phyloP scores from a whole-genome alignment of 768 basidiomycete species.

The Hygrocybe coccinea region DNA sequence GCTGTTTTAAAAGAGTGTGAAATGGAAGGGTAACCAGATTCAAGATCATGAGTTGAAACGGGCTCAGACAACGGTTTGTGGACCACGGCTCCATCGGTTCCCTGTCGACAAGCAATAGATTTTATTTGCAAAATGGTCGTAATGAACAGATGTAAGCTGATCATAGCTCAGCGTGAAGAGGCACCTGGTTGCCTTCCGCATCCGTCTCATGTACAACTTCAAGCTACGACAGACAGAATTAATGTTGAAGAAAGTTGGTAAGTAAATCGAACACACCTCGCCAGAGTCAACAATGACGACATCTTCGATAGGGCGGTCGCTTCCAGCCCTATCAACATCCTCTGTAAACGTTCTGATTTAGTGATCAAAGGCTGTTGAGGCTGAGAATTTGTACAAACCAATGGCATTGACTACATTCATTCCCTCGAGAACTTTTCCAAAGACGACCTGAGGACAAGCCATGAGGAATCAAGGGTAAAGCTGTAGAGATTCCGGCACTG shows the following conservation, averaged over 20 bases:
- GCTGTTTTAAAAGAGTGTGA: constrained; percentile 27
- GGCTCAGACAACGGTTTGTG: background rate
- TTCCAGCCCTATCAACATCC: constrained; percentile 60
- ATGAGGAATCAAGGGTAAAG: background rate
- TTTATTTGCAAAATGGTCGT: constrained; percentile 49
- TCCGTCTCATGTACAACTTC: constrained; percentile 50
- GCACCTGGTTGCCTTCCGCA: constrained; percentile 81
- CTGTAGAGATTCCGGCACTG: constrained; percentile 18
- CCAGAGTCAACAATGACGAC: constrained; percentile 81
- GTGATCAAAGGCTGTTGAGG: background rate
- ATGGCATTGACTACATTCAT: constrained; percentile 81
- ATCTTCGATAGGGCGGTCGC: constrained; percentile 71
- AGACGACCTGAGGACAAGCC: constrained; percentile 62
- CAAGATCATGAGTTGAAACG: constrained; percentile 11
- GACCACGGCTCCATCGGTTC: background rate
- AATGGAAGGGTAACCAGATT: constrained; percentile 12
- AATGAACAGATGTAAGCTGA: constrained; percentile 33
- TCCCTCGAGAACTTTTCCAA: constrained; percentile 87
- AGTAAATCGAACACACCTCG: constrained; percentile 53
- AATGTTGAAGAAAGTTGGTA: background rate
- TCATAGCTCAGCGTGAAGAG: constrained; percentile 91
- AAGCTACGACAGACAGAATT: constrained; percentile 36
- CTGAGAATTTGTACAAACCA: constrained; percentile 41
- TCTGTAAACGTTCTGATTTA: constrained; percentile 44
- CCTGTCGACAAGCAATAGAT: constrained; percentile 36